phyloP scores from a whole-genome alignment of 169 alveolate genomes.

The Plasmodium sp. region DNA sequence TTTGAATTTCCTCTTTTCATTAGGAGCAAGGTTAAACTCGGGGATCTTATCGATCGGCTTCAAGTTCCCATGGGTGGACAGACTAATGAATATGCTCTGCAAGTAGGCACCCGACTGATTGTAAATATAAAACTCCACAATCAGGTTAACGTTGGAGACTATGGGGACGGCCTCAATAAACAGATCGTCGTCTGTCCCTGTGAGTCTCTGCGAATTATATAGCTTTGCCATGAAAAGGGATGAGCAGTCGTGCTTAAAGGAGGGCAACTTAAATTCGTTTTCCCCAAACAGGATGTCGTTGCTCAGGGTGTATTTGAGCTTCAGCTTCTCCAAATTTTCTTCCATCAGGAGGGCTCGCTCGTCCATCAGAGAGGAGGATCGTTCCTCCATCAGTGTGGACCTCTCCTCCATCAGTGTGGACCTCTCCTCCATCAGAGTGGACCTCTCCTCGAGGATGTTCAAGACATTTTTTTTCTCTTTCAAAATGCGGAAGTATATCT shows the following conservation, averaged over 20 bases:
- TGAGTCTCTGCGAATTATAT: constrained; percentile 75
- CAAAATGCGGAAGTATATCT: constrained; percentile 40
- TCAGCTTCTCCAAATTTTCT: constrained; percentile 44
- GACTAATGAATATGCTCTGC: constrained; percentile 92
- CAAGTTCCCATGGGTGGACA: constrained; percentile 90
- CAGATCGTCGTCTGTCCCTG: constrained; percentile 94
- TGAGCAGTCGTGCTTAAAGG: constrained; percentile 12
- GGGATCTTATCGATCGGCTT: constrained; percentile 89
- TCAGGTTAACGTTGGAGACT: constrained; percentile 91
- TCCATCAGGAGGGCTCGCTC: not conserved
- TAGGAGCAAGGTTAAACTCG: constrained; percentile 87
- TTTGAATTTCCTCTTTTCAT: constrained; percentile 82
- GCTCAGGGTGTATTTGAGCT: constrained; percentile 45
- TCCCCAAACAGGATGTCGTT: constrained; percentile 66
- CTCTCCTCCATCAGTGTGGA: no score
- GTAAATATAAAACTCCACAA: constrained; percentile 88
- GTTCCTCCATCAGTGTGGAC: no score
- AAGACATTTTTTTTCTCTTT: constrained; percentile 48
- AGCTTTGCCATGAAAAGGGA: constrained; percentile 39
- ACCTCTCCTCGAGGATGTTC: constrained; percentile 23
- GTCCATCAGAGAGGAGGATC: not conserved
- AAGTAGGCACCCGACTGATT: constrained; percentile 91
- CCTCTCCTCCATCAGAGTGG: no score
- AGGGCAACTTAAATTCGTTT: constrained; percentile 45
- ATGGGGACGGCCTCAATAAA: constrained; percentile 93